phyloP scores from a whole-genome alignment of 371 early-diverging fungal species.

The Apophysomyces variabilis region DNA sequence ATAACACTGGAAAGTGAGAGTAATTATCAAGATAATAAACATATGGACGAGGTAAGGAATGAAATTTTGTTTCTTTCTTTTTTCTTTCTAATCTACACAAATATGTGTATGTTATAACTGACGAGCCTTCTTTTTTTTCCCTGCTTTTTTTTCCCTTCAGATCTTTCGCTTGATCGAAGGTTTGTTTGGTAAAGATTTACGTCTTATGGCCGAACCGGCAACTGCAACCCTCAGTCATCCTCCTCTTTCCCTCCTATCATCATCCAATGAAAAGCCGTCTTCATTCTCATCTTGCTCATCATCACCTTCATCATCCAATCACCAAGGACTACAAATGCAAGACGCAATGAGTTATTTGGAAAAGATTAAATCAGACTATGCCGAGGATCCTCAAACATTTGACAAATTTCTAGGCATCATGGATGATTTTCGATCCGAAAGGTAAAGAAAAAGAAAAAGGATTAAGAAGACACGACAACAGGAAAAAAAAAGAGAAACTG shows the following conservation, averaged over 20 bases:
- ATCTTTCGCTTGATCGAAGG: conserved; percentile 29
- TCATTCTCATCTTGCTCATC: no score
- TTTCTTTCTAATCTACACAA: no score
- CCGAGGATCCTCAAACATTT: conserved; percentile 27
- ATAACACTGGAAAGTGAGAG: neutral
- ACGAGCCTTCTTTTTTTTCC: no score
- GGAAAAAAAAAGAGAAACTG: no score
- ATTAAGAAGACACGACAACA: neutral
- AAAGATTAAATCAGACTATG: conserved; percentile 25
- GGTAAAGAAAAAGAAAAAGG: conserved; percentile 14
- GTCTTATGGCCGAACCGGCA: conserved; percentile 12
- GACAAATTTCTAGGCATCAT: conserved; percentile 33
- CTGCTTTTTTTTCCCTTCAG: conserved; percentile 3
- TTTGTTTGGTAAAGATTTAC: conserved; percentile 32
- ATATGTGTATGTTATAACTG: no score
- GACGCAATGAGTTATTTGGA: conserved; percentile 38
- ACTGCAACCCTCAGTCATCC: neutral
- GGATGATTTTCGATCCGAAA: conserved; percentile 35
- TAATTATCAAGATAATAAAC: conserved; percentile 17
- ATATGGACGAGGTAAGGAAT: conserved; percentile 17
- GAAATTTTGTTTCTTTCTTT: no score
- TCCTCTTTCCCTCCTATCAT: no score
- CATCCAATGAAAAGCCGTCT: no score
- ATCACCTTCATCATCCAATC: neutral
- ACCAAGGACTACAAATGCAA: conserved; percentile 18